Evolutionary conservation across 768 basidiomycete species (phyloP).

Genomic region (Boletus vermiculosoides): DNA sequence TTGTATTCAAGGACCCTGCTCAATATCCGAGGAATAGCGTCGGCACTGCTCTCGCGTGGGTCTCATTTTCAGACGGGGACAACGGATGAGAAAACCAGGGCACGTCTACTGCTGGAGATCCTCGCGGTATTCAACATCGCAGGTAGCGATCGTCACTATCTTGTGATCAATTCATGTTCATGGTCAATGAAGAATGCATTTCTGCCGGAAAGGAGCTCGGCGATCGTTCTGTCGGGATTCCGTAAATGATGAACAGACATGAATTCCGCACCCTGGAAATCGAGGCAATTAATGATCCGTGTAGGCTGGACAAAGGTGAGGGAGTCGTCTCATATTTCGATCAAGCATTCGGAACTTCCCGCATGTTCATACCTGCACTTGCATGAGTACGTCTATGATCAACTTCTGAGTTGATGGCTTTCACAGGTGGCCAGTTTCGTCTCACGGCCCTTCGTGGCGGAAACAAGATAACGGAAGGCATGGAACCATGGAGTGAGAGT

Average conservation of each 20-base stretch:
- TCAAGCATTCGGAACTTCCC: conserved; percentile 43
- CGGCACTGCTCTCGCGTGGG: conserved; percentile 34
- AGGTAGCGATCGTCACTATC: conserved; percentile 24
- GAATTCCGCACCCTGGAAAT: conserved; percentile 15
- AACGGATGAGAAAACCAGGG: conserved; percentile 32
- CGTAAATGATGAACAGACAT: conserved; percentile 41
- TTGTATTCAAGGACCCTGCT: conserved; percentile 38
- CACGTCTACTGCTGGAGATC: conserved; percentile 41
- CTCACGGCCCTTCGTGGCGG: conserved; percentile 36
- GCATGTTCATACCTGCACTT: conserved; percentile 27
- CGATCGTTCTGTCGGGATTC: conserved; percentile 34
- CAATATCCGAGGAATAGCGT: conserved; percentile 43
- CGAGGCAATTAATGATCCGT: conserved; percentile 17
- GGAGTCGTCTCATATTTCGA: conserved; percentile 40
- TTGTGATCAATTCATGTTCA: conserved; percentile 9
- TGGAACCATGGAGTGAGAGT: conserved; percentile 10
- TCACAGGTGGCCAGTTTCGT: conserved; percentile 23
- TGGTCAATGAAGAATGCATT: conserved; percentile 33
- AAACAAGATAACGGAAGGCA: conserved; percentile 12
- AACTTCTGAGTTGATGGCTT: background rate
- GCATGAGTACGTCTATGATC: conserved; percentile 26
- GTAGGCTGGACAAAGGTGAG: conserved; percentile 34
- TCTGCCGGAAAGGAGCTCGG: conserved; percentile 33
- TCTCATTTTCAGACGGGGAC: conserved; percentile 25
- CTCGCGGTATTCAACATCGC: conserved; percentile 43